Base-by-base conservation (phyloP, 148 eudicot genomes). In the Diospyros kaki region DNA sequence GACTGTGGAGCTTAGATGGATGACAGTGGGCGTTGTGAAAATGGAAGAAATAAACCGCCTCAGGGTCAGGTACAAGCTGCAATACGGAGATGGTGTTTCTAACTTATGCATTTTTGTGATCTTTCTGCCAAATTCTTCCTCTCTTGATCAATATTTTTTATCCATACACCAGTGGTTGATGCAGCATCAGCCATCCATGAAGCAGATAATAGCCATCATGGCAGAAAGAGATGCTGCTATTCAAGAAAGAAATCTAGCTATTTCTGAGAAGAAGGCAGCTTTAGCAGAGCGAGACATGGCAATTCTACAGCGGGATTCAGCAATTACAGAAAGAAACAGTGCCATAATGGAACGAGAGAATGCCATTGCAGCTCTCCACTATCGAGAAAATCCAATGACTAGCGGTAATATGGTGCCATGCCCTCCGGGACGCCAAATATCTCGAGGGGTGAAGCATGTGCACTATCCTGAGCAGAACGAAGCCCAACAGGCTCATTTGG, bases 141-240 rank as follows among this genome's bases (percentile, higher is more conserved):
- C 64, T 28, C 28, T 28, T 71, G 56, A 58, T 56, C 45, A 18
- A 69, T 54, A 39, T 45, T 54, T 69, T 77, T 83, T 1, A 45
- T 8, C 42, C 28, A 63, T 64, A 54, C 75, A 76, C 58, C 84
- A 95, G 96, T 95, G 96, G 94, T 84, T 92, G 68, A 89, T 94
- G 97, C 97, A 90, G 82, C 97, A 95, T 72, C 93, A 89, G 67
- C 96, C 99, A 44, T 90, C 99, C 67, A 95, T 95, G 94, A 93
- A 91, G 77, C 99, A 95, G 68, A 89, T 95, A 75, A 92, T 95
- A 94, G 86, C 96, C 66, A 86, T 93, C 13, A 90, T 95, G 97
- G 91, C 93, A 9, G 99, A 95, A 82, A 80, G 96, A 76, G 99
- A 95, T 72, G 94, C 89, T 53, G 99, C 99, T 6, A 83, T 95